phyloP scores from a whole-genome alignment of 2,329 filamentous ascomycete species.

The Fusarium temperatum region DNA sequence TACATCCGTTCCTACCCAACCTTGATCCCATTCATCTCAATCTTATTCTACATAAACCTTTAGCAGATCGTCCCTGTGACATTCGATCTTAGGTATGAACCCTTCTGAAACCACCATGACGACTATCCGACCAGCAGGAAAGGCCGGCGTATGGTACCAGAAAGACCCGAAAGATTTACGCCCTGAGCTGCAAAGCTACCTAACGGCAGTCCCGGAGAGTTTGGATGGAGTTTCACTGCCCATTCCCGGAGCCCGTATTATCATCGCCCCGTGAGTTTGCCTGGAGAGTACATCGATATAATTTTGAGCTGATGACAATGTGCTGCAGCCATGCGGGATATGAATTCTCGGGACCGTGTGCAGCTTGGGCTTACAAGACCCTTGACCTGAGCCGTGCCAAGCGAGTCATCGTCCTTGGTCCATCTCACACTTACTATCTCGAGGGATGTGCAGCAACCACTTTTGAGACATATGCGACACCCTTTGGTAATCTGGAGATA shows the following conservation, averaged over 20 bases:
- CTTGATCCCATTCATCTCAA: too few relatives aligned
- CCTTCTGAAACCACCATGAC: conserved; percentile 1
- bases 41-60: too few relatives aligned
- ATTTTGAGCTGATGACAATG: not conserved
- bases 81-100: too few relatives aligned
- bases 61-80: too few relatives aligned
- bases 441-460: conserved; percentile 78
- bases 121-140: conserved; percentile 65
- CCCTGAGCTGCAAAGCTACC: conserved; percentile 76
- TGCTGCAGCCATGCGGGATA: conserved; percentile 86
- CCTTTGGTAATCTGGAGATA: conserved; percentile 74
- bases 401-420: conserved; percentile 90
- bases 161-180: conserved; percentile 67
- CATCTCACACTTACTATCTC: conserved; percentile 89
- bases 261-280: conserved; percentile 87
- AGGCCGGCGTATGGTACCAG: conserved; percentile 91
- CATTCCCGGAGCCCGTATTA: conserved; percentile 76
- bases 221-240: conserved; percentile 71
- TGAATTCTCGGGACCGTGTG: conserved; percentile 87
- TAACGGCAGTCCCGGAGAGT: conserved; percentile 74
- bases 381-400: conserved; percentile 85
- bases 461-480: conserved; percentile 76
- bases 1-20: too few relatives aligned
- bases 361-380: conserved; percentile 92
- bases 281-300: too few relatives aligned